These are phyloP conservation scores for Mesembryanthemum crystallinum DNA, from an alignment of 148 eudicot genomes.

Conservation along the genomic window DNA sequence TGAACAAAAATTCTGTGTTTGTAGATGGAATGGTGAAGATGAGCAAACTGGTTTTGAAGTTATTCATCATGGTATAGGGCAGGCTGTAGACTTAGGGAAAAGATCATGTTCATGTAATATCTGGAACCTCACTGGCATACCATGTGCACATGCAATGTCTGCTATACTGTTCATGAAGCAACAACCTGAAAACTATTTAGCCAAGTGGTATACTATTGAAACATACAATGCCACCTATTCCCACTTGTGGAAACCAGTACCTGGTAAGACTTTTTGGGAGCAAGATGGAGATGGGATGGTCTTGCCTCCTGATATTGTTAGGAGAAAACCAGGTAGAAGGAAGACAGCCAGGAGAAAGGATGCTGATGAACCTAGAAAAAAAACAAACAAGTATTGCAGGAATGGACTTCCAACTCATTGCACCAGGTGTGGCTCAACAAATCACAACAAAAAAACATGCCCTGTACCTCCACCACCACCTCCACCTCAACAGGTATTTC, in stretches of 20 bases:
- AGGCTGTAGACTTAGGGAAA: neutral
- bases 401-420: neutral
- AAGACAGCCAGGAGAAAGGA: constrained; percentile 4
- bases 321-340: neutral
- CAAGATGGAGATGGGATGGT: neutral
- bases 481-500: neutral
- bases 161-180: neutral
- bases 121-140: neutral
- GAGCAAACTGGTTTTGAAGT: neutral
- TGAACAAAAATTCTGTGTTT: neutral
- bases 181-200: neutral
- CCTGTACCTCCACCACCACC: neutral
- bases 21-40: neutral
- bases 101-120: neutral
- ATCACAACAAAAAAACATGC: neutral
- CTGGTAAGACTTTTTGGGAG: neutral
- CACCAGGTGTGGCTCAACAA: neutral
- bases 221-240: neutral
- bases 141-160: constrained; percentile 8
- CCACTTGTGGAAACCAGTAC: neutral
- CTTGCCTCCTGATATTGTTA: neutral
- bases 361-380: neutral
- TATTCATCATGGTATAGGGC: neutral
- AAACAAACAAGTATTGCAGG: neutral
- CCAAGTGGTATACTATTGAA: neutral